These are phyloP conservation scores for Erythrobasidium yunnanense DNA, from an alignment of 768 basidiomycete species.

Conservation along the genomic window DNA sequence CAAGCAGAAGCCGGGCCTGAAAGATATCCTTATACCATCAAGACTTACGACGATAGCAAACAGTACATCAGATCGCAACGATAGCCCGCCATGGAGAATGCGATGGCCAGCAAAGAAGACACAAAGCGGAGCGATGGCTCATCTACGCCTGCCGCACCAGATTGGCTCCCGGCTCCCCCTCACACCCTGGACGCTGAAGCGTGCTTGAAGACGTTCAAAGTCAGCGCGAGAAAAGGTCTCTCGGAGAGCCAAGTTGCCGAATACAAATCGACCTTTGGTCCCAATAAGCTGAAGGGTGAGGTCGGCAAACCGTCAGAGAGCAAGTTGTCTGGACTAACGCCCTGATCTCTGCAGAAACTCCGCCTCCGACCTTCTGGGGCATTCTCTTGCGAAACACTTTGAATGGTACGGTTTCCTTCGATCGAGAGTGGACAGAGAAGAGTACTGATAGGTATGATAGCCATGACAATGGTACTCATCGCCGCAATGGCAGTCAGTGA, in stretches of 20 bases:
- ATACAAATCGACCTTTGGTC: constrained; percentile 11
- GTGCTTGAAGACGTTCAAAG: constrained; percentile 16
- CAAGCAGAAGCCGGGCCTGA: too few species aligned
- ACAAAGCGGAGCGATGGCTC: too few species aligned
- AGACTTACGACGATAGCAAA: too few species aligned
- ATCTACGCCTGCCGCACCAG: too few species aligned
- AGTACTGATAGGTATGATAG: neutral
- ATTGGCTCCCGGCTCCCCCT: constrained; percentile 15
- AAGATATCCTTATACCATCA: too few species aligned
- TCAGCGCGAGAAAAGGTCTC: constrained; percentile 15
- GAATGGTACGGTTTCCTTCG: neutral
- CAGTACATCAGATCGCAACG: too few species aligned
- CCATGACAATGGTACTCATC: constrained; percentile 37
- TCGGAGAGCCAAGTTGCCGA: neutral
- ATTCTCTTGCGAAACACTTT: constrained; percentile 2
- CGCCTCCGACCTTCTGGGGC: neutral
- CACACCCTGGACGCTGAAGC: constrained; percentile 26
- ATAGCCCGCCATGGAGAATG: too few species aligned
- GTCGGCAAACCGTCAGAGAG: too few species aligned
- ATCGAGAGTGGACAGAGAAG: neutral
- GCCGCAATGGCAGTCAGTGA: constrained; percentile 46
- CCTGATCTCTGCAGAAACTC: too few species aligned
- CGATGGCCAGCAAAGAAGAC: too few species aligned
- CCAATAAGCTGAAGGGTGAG: constrained; percentile 32
- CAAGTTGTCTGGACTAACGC: too few species aligned